Base-by-base conservation (phyloP, 1,284 basidiomycete genomes). In the Irpex lacteus region DNA sequence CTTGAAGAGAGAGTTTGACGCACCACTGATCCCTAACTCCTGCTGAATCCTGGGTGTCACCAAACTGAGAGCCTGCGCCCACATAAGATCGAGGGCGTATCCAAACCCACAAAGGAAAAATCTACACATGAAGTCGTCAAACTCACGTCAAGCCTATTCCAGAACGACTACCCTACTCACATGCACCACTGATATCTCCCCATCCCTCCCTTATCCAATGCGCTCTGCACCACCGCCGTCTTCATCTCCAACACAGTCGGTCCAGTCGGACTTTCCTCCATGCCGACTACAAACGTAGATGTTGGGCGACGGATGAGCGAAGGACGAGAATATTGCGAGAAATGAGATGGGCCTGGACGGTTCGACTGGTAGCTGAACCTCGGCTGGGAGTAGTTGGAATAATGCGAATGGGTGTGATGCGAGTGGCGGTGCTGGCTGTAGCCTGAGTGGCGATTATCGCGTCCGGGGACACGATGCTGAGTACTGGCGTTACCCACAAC, bases 111-210 rank as follows among this genome's bases (percentile, higher is more conserved):
- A 66, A 32, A 66, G 65, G 40, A 62, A 56, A 58, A 66, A 66
- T 13, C 64, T 65, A 15, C 15, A 44, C 8, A 19, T 38, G 18
- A 8, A n/a, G 4, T 37, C 5, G 21, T 19, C 21, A 21, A 60
- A n/a, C 5, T 26, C 21, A 26, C 26, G 44, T 15, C 26, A 50
- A 44, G 59, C 44, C 26, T 11, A 1, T 7, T 2, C 38, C n/a
- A n/a, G n/a, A n/a, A n/a, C n/a, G n/a, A n/a, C n/a, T n/a, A n/a
- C n/a, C n/a, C n/a, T n/a, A 55, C 64, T 38, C 21, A 65, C 64
- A 66, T 64, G 63, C 62, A 66, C 65, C 65, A 66, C 57, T 66
- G 65, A 60, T 66, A 66, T 4, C 53, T 44, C n/a, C 65, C 65
- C 65, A 66, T 66, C 7, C 65, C 65, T 13, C 56, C 59, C 60